Percentiles rank a stretch among this genome's conserved stretches.
These are phyloP conservation scores for Heliamphora pulchella DNA, from an alignment of 179 eudicot genomes.

Conservation along the genomic window DNA sequence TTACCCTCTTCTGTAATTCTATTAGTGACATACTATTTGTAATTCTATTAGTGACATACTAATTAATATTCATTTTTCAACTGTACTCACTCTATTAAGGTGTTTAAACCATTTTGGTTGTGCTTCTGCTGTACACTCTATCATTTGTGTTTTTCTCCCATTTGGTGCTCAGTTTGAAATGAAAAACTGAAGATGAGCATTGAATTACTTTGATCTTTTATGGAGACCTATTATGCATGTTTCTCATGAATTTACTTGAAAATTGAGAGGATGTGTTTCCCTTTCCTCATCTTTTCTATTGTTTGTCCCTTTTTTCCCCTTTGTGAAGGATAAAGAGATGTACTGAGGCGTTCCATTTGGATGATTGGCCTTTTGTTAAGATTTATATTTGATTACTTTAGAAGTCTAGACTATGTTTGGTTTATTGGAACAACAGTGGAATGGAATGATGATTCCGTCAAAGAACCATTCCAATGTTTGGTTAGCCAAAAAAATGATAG, in stretches of 20 bases:
- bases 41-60: neutral
- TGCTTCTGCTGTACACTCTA: neutral
- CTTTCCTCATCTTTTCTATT: neutral
- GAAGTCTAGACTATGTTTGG: neutral
- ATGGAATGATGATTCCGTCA: too few relatives aligned
- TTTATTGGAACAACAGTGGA: too few relatives aligned
- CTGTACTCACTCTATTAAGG: neutral
- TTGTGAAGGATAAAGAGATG: constrained; percentile 1
- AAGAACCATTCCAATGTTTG: too few relatives aligned
- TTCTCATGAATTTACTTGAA: neutral
- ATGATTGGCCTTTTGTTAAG: neutral
- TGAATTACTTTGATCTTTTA: neutral
- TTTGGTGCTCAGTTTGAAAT: neutral
- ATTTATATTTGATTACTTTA: neutral
- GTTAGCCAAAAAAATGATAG: too few relatives aligned
- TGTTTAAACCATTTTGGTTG: neutral
- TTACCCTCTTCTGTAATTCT: neutral
- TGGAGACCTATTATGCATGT: neutral
- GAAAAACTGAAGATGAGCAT: neutral
- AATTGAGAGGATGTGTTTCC: neutral
- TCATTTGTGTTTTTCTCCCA: neutral
- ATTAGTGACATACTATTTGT: neutral
- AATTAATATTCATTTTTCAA: neutral
- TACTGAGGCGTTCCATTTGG: neutral
- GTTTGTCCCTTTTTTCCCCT: neutral